Evolutionary conservation across 139 green algal genomes (phyloP), one percentile per base, ranked within the genome.

Genomic region (Chlorella sp.): DNA sequence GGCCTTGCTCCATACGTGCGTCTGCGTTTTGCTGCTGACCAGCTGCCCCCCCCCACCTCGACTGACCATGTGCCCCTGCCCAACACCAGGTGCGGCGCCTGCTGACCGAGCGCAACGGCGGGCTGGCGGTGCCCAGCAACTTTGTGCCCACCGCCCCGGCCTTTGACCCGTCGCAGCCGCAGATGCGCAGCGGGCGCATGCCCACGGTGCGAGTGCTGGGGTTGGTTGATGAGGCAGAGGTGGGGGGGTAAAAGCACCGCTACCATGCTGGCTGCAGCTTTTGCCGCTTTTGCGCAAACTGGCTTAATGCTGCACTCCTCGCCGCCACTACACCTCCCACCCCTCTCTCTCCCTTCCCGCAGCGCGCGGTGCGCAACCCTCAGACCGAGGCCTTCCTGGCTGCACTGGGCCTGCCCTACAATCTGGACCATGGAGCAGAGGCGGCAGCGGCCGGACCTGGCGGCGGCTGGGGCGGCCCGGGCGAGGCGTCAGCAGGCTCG

Each of bases 391-490:
- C 82, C 4, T 89, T 98, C 15, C 85, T 98, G 75, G 67, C 91
- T 0, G 87, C 96, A 91, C 82, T 98, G 68, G 90, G 87, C n/a
- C 85, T 97, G 78, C 82, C 85, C 3, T 94, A 93, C 87, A 91
- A 92, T 39, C 81, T 95, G 68, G 87, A 93, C 57, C 80, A 41
- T 6, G 68, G 57, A 25, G 64, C 36, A 47, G 23, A 28, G 28
- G 72, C 26, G 68, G 11, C 60, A 25, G 18, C 47, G 64, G 71
- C 55, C 23, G 6, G 34, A 34, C 26, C 63, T n/a, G 30, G 39
- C 41, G 34, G 57, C 30, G 23, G 34, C 28, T 60, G 64, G 25
- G 16, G 56, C 12, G 70, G 76, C 12, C 41, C 26, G 20, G 28
- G 44, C 11, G 23, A 79, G 30, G 74, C 74, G n/a, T 25, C 55